These are phyloP conservation scores for Trifolium fragiferum DNA, from an alignment of 306 rosid species.

Conservation along the genomic window DNA sequence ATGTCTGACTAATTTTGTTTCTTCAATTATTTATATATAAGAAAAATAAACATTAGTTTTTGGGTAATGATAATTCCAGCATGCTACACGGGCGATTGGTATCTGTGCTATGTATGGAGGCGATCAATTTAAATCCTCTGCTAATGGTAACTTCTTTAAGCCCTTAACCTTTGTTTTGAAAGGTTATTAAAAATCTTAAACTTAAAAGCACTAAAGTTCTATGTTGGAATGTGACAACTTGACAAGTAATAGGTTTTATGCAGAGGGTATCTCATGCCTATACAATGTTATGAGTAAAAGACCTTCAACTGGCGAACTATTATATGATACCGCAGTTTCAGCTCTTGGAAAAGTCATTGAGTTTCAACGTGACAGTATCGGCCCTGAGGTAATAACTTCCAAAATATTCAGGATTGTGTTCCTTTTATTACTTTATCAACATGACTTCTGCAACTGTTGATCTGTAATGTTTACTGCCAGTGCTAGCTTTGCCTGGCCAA, in stretches of 20 bases:
- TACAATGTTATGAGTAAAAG: background rate
- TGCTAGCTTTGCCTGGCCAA: background rate
- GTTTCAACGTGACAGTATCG: constrained; percentile 22
- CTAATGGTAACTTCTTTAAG: constrained; percentile 33
- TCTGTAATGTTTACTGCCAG: constrained; percentile 1
- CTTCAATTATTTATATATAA: background rate
- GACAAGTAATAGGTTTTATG: background rate
- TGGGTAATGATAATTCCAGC: constrained; percentile 23
- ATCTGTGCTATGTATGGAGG: constrained; percentile 33
- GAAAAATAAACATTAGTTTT: constrained; percentile 4
- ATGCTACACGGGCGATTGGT: constrained; percentile 43
- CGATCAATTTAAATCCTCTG: background rate
- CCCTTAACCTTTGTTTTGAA: background rate
- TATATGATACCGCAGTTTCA: constrained; percentile 41
- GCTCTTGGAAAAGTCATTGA: constrained; percentile 45
- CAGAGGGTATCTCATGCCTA: constrained; percentile 27
- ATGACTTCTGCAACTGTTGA: background rate
- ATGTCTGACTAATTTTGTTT: constrained; percentile 15
- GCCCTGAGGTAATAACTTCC: constrained; percentile 30
- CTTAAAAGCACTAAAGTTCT: background rate
- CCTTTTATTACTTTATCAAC: constrained; percentile 8
- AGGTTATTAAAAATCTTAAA: constrained; percentile 16
- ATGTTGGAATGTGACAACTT: background rate
- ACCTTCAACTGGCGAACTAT: background rate
- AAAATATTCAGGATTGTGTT: background rate